A percentile compares a stretch with the other conserved stretches of the same genome.
Conservation (phyloP, 148 eudicot genomes). For the Rhododendron kiyosumense region DNA sequence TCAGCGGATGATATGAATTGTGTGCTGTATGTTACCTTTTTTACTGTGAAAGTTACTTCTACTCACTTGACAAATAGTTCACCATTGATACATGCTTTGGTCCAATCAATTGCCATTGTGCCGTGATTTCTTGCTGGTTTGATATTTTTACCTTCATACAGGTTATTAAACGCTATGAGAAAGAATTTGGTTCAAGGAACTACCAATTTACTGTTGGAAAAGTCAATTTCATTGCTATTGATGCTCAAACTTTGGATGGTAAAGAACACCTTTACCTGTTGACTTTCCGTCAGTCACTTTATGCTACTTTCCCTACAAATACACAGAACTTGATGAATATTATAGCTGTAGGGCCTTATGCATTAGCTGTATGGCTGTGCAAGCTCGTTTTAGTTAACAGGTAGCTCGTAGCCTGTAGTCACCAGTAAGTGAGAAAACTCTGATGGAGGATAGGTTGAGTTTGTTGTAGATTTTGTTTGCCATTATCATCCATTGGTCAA, state of each 20-base stretch:
- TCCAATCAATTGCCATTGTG: background rate
- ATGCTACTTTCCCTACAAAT: background rate
- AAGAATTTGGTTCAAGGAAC: conserved; percentile 67
- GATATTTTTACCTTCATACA: conserved; percentile 19
- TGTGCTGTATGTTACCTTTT: background rate
- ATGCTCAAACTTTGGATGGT: conserved; percentile 92
- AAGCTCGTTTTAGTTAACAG: background rate
- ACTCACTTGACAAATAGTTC: background rate
- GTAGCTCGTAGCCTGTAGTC: background rate
- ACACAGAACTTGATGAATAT: background rate
- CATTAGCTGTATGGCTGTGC: background rate
- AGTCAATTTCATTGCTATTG: conserved; percentile 79
- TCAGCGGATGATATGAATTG: background rate
- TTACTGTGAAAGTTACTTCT: background rate
- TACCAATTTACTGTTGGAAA: conserved; percentile 56
- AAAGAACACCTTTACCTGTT: conserved; percentile 10
- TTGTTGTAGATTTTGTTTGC: too few relatives aligned
- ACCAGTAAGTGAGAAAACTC: background rate
- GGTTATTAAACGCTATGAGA: conserved; percentile 76
- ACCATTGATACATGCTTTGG: background rate
- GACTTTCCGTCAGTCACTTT: background rate
- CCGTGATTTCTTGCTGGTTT: background rate
- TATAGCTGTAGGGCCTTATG: background rate
- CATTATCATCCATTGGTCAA: too few relatives aligned
- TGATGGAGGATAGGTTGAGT: background rate